These are phyloP conservation scores for Drechslerella dactyloides DNA, from an alignment of 2,329 filamentous ascomycete genomes.

Conservation along the genomic window DNA sequence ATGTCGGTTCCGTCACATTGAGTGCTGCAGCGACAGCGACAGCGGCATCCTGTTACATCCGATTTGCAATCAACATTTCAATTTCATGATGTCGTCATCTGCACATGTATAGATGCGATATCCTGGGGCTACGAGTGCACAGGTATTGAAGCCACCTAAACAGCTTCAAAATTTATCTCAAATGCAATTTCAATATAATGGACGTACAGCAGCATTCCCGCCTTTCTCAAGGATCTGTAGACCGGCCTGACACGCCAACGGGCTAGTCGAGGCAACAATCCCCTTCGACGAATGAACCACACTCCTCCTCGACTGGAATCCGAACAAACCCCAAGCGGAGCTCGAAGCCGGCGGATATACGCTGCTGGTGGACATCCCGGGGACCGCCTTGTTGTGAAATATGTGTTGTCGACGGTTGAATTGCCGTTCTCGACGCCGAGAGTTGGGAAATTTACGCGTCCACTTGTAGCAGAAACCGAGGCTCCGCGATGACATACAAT, in stretches of 20 bases:
- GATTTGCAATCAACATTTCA: background rate
- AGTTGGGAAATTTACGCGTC: background rate
- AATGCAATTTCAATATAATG: background rate
- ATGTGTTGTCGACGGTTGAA: slow-evolving; percentile 29
- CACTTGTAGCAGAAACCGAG: no score
- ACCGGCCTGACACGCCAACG: slow-evolving; percentile 85
- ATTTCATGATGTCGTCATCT: background rate
- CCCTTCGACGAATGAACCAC: slow-evolving; percentile 89
- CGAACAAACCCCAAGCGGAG: slow-evolving; percentile 63
- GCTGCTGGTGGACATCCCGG: slow-evolving; percentile 3
- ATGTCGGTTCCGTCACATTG: slow-evolving; percentile 90
- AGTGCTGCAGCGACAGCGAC: slow-evolving; percentile 90
- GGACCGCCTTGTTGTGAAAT: slow-evolving; percentile 4
- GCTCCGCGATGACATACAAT: no score
- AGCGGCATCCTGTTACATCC: slow-evolving; percentile 76
- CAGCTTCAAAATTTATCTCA: no score
- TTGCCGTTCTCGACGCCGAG: background rate
- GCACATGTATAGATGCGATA: background rate
- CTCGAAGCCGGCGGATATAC: slow-evolving; percentile 26
- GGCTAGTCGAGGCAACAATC: slow-evolving; percentile 88
- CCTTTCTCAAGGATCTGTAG: slow-evolving; percentile 82
- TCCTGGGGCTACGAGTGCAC: no score
- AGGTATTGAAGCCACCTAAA: no score
- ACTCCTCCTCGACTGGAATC: slow-evolving; percentile 80
- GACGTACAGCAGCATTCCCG: slow-evolving; percentile 85